A percentile compares a stretch with the other conserved stretches of the same genome.
Conservation (phyloP, 768 basidiomycete genomes). For the Xanthoconium stramineum region DNA sequence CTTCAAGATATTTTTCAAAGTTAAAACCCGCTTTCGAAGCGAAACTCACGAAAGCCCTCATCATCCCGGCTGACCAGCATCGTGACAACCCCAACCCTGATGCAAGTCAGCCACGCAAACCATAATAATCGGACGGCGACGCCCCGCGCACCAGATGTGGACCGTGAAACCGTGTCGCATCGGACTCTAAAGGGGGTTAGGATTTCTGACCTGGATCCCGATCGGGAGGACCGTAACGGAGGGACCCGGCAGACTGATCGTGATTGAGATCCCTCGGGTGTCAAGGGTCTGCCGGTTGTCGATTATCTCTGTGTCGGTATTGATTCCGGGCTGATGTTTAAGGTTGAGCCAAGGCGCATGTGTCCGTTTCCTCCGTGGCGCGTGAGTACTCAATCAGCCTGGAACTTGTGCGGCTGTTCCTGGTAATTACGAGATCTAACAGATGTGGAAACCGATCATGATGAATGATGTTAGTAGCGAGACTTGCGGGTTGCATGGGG, state of each 20-base stretch:
- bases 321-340: constrained; percentile 24
- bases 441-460: constrained; percentile 21
- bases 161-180: constrained; percentile 12
- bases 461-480: constrained; percentile 21
- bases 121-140: constrained; percentile 11
- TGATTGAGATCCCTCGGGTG: constrained; percentile 14
- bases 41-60: constrained; percentile 13
- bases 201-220: constrained; percentile 19
- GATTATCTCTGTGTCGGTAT: constrained; percentile 22
- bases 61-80: constrained; percentile 17
- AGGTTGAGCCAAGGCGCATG: constrained; percentile 13
- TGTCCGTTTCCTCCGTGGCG: constrained; percentile 22
- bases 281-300: constrained; percentile 12
- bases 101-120: constrained; percentile 9
- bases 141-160: constrained; percentile 14
- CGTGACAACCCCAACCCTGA: constrained; percentile 18
- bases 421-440: constrained; percentile 22
- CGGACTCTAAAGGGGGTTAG: constrained; percentile 2
- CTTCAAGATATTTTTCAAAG: constrained; percentile 16
- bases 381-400: constrained; percentile 16
- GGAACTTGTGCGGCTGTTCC: constrained; percentile 19
- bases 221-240: constrained; percentile 22
- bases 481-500: constrained; percentile 10
- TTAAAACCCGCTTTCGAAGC: constrained; percentile 17
- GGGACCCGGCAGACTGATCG: constrained; percentile 22